Evolutionary conservation across 2,329 filamentous ascomycete genomes (phyloP).

Genomic region (Monilinia laxa): DNA sequence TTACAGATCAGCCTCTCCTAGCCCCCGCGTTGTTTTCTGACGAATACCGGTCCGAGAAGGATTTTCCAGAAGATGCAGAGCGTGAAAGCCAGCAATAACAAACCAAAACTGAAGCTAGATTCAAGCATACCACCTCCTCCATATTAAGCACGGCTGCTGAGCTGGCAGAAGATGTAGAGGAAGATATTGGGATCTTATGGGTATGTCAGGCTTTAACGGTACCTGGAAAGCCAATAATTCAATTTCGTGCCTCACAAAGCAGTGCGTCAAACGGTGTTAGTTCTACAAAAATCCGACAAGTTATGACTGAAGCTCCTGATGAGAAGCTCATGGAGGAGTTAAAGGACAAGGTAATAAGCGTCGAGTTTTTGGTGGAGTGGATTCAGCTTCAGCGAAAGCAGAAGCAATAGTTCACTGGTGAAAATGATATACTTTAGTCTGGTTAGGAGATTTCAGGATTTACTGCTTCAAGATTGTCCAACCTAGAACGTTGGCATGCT

Average conservation of each 20-base stretch:
- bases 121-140: too few relatives aligned
- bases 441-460: too few relatives aligned
- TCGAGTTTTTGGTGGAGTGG: background rate
- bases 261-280: conserved; percentile 11
- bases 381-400: background rate
- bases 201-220: background rate
- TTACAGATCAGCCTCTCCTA: too few relatives aligned
- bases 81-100: background rate
- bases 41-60: background rate
- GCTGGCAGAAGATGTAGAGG: too few relatives aligned
- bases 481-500: too few relatives aligned
- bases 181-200: background rate
- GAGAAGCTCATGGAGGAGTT: conserved; percentile 1
- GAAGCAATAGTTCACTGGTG: background rate
- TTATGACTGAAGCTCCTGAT: background rate
- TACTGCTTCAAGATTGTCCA: too few relatives aligned
- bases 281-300: conserved; percentile 9
- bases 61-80: background rate
- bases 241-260: background rate
- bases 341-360: conserved; percentile 10
- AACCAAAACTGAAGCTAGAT: background rate
- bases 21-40: too few relatives aligned
- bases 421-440: background rate
- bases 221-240: background rate
- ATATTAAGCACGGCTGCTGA: background rate